Evolutionary conservation across 129 eudicot species (phyloP).

Genomic region (Pulicaria dysenterica): DNA sequence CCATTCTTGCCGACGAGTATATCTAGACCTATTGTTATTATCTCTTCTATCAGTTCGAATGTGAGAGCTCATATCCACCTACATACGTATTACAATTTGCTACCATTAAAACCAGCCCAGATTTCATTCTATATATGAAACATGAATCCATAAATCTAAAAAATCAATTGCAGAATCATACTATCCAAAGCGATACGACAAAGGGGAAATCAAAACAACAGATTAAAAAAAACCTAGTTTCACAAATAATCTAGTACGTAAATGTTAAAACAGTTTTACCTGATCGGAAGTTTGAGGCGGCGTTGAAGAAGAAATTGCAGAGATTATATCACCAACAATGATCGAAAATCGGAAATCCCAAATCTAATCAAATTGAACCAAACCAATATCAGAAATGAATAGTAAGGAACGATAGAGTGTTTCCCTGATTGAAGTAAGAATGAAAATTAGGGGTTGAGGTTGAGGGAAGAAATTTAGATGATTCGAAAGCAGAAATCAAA

Average conservation of each 20-base stretch:
- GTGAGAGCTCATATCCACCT: conserved; percentile 76
- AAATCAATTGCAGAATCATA: background rate
- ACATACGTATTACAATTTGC: background rate
- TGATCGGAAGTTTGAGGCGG: conserved; percentile 19
- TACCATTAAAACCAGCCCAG: background rate
- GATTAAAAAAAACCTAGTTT: conserved; percentile 24
- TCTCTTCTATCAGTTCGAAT: conserved; percentile 55
- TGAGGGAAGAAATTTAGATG: background rate
- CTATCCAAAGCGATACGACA: background rate
- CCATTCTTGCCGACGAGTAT: conserved; percentile 71
- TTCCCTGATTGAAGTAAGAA: too few relatives aligned
- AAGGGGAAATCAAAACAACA: background rate
- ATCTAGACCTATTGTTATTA: conserved; percentile 41
- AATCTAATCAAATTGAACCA: conserved; percentile 5
- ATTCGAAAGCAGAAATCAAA: background rate
- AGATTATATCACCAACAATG: background rate
- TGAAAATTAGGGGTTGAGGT: too few relatives aligned
- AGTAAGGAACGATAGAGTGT: background rate
- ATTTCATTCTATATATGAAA: background rate
- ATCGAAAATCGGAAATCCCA: background rate
- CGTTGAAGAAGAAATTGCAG: background rate
- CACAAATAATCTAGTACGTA: background rate
- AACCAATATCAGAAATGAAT: background rate
- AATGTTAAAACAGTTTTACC: conserved; percentile 19
- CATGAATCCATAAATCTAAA: background rate